These are phyloP conservation scores for Penicillium sp. DNA, from an alignment of 2,329 filamentous ascomycete species.

Conservation along the genomic window DNA sequence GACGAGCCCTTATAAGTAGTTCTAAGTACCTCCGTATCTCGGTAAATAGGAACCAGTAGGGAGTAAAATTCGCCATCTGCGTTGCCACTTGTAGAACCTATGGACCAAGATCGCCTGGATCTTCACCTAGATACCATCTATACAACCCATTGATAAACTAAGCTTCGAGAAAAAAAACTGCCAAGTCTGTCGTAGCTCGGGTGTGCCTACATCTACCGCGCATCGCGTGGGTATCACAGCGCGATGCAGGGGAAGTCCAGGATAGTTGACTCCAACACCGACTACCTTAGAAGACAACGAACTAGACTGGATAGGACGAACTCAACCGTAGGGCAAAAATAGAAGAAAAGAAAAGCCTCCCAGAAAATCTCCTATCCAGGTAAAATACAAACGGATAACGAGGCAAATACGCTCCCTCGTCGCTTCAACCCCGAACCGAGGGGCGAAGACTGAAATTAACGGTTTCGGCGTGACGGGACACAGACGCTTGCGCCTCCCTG, in stretches of 20 bases:
- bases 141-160: background rate
- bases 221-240: conserved; percentile 1
- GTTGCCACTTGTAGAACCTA: background rate
- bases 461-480: conserved; percentile 22
- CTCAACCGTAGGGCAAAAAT: background rate
- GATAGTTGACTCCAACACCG: background rate
- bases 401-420: conserved; percentile 1
- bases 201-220: background rate
- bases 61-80: background rate
- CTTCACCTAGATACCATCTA: background rate
- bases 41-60: background rate
- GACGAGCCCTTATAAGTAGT: background rate
- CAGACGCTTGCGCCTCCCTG: conserved; percentile 35
- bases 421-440: conserved; percentile 1
- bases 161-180: background rate
- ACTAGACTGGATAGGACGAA: background rate
- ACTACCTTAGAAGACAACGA: background rate
- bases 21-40: background rate
- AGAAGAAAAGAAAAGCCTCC: background rate
- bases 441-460: conserved; percentile 22
- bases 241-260: background rate
- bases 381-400: conserved; percentile 1
- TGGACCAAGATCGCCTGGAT: background rate
- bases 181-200: background rate
- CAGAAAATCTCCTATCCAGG: conserved; percentile 1